Conservation (phyloP, 148 eudicot species). For the Bassia scoparia region DNA sequence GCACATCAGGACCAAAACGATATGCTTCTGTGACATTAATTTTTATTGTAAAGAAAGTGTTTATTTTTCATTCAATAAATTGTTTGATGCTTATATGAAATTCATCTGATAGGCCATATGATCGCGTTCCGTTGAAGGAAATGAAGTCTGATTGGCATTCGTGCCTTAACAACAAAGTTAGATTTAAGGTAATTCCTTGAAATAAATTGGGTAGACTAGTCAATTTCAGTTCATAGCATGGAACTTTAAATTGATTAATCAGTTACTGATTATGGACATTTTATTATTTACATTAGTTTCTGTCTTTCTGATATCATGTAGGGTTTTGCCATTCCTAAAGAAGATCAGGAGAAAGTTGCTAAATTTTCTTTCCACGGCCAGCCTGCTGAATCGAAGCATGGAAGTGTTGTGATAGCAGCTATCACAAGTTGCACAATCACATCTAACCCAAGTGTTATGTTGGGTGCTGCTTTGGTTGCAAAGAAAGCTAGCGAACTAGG, state of each 20-base stretch:
- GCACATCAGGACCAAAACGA: constrained; percentile 95
- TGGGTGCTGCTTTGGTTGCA: constrained; percentile 97
- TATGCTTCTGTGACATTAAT: constrained; percentile 22
- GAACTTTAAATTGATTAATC: too few species aligned
- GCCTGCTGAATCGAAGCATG: constrained; percentile 87
- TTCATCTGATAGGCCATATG: constrained; percentile 68
- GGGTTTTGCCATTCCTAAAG: constrained; percentile 92
- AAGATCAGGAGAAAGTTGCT: constrained; percentile 71
- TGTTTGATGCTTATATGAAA: background rate
- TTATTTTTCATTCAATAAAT: background rate
- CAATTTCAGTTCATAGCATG: too few species aligned
- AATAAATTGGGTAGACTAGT: background rate
- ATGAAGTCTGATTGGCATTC: constrained; percentile 95
- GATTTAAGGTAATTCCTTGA: constrained; percentile 64
- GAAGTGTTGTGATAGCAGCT: constrained; percentile 95
- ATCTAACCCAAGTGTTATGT: constrained; percentile 97
- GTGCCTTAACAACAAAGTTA: constrained; percentile 82
- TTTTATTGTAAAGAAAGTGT: background rate
- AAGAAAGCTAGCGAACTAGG: constrained; percentile 95
- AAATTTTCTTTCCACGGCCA: constrained; percentile 77
- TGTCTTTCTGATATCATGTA: constrained; percentile 24
- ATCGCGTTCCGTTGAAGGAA: constrained; percentile 76
- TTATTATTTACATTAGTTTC: too few species aligned
- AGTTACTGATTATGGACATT: too few species aligned
- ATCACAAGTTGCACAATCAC: constrained; percentile 99